These are phyloP conservation scores for Mycosphaerelloides madeirae DNA, from an alignment of 2,329 filamentous ascomycete genomes.

Conservation along the genomic window DNA sequence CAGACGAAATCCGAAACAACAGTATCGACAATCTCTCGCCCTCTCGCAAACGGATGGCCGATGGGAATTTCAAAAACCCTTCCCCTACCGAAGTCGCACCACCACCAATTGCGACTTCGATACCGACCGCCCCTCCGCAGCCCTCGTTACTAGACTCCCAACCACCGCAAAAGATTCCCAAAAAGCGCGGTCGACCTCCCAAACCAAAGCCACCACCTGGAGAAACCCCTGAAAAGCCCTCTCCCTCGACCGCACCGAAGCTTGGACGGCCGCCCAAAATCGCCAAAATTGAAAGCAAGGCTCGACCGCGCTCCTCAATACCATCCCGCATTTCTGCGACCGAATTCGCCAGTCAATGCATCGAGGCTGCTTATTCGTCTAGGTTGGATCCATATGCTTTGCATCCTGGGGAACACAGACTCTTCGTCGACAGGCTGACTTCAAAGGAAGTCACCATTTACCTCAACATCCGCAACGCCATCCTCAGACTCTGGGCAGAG, in stretches of 20 bases:
- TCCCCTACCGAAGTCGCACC: conserved; percentile 1
- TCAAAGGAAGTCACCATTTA: conserved; percentile 90
- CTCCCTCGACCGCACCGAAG: conserved; percentile 12
- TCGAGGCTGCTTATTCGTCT: conserved; percentile 82
- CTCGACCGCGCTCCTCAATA: conserved; percentile 61
- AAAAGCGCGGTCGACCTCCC: conserved; percentile 31
- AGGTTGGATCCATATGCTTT: conserved; percentile 84
- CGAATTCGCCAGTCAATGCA: conserved; percentile 87
- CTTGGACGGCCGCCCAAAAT: conserved; percentile 21
- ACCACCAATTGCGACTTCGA: background rate
- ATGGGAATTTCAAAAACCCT: conserved; percentile 26
- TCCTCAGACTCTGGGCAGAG: conserved; percentile 81
- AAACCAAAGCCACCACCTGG: conserved; percentile 16
- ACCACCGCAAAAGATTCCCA: conserved; percentile 14
- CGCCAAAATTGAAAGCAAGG: conserved; percentile 21
- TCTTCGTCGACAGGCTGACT: conserved; percentile 77
- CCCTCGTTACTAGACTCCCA: background rate
- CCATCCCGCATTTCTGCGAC: conserved; percentile 65
- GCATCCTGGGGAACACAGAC: conserved; percentile 75
- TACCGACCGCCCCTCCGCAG: conserved; percentile 3
- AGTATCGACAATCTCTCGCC: conserved; percentile 1
- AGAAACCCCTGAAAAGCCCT: conserved; percentile 3
- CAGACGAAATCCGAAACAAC: conserved; percentile 21
- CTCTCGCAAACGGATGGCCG: conserved; percentile 28
- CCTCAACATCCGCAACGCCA: conserved; percentile 91